Percentiles rank a stretch among this genome's conserved stretches.
Conservation (phyloP, 345 rosid species). For the Angophora floribunda region DNA sequence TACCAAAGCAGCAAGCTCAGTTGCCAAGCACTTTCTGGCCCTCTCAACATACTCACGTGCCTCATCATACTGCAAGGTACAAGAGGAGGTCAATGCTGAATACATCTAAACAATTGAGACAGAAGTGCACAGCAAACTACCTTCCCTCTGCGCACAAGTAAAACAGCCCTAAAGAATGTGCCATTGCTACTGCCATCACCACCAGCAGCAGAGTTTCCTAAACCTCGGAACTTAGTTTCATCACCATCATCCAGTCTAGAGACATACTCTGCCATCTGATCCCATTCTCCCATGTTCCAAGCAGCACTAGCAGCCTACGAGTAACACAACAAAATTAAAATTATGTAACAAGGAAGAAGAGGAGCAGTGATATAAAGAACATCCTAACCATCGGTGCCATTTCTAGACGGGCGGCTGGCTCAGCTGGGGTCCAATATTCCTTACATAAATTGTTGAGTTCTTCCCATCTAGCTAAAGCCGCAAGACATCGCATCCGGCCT, state of each 20-base stretch:
- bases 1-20: conserved; percentile 99
- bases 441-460: conserved; percentile 93
- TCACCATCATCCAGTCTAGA: conserved; percentile 95
- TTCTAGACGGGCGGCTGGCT: conserved; percentile 91
- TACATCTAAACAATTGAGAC: background rate
- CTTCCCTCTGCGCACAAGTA: conserved; percentile 77
- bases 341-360: background rate
- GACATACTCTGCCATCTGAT: conserved; percentile 98
- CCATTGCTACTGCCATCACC: conserved; percentile 97
- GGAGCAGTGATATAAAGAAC: conserved; percentile 1
- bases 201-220: conserved; percentile 79
- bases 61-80: conserved; percentile 65
- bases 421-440: conserved; percentile 98
- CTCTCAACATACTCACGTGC: conserved; percentile 94
- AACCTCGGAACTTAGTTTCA: conserved; percentile 77
- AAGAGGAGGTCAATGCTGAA: background rate
- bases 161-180: conserved; percentile 93
- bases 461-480: conserved; percentile 98
- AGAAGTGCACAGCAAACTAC: conserved; percentile 14
- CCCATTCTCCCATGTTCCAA: conserved; percentile 99
- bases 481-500: conserved; percentile 98
- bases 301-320: conserved; percentile 92
- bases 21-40: conserved; percentile 94
- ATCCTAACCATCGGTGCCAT: conserved; percentile 96
- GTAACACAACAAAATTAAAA: background rate